Base-by-base conservation (phyloP, 31 red algal genomes). In the Asparagopsis taxiformis region DNA sequence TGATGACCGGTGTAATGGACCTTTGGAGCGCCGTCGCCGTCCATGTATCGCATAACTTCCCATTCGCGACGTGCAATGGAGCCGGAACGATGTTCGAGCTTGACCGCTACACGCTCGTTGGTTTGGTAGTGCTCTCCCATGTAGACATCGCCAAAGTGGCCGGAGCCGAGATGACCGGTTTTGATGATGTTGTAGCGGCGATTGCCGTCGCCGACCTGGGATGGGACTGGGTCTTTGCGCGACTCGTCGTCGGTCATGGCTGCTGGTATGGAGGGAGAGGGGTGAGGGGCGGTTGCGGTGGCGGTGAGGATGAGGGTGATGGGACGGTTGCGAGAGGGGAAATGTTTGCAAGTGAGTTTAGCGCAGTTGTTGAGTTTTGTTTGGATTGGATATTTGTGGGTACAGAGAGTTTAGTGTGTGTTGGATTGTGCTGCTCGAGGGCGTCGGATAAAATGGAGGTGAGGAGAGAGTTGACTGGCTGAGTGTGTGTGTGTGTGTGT, bases 91-190 rank as follows among this genome's bases (percentile, higher is more conserved):
- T 98, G 90, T 58, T 98, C 94, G 65, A 98, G 84, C 58, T 98
- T 98, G 32, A 98, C 77, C 53, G 94, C 94, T 16, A 98, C 94
- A 43, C 83, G 82, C 26, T 91, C 59, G 11, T 49, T 46, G 39
- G 73, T 98, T 11, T 65, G 31, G 58, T 69, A 35, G 55, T 98
- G 77, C 65, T 79, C 71, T 38, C 89, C 94, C 72, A 79, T 79
- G 75, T 91, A 98, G 51, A 98, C 94, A 67, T 98, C 94, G 26
- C 94, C 94, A 75, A 98, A 98, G 70, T 98, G 94, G 16, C 94
- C 94, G 49, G 86, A 91, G 60, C 94, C 94, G 9, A 98, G 82
- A 79, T 93, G 89, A 51, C 60, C 89, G 32, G 58, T 70, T 41
- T 84, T 83, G 30, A 93, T 46, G 60, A 93, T 82, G 30, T 55